A percentile compares a stretch with the other conserved stretches of the same genome.
phyloP scores from a whole-genome alignment of 345 rosid species.

The Brassica juncea region DNA sequence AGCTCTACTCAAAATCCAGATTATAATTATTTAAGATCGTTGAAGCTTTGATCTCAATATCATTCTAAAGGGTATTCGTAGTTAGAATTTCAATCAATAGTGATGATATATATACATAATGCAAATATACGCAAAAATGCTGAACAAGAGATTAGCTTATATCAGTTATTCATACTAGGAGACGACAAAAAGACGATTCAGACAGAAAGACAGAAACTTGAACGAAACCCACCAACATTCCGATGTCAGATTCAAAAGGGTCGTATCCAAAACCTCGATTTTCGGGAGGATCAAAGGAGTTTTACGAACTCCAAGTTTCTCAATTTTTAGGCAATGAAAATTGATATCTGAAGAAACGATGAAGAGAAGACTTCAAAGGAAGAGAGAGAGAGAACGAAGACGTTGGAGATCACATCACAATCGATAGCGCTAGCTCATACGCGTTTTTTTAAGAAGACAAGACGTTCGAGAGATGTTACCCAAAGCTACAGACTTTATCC shows the following conservation, averaged over 20 bases:
- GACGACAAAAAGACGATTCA: background rate
- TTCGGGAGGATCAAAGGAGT: constrained; percentile 13
- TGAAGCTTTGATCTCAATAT: constrained; percentile 6
- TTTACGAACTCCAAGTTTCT: background rate
- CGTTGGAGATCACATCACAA: constrained; percentile 41
- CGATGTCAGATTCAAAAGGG: constrained; percentile 13
- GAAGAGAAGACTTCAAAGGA: background rate
- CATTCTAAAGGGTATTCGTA: background rate
- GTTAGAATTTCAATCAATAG: constrained; percentile 1
- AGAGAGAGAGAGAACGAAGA: constrained; percentile 5
- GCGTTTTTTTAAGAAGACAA: constrained; percentile 12
- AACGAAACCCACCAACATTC: constrained; percentile 36
- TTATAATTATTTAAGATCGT: constrained; percentile 10
- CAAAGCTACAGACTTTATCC: constrained; percentile 23
- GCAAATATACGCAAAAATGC: constrained; percentile 11
- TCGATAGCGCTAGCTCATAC: background rate
- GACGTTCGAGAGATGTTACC: background rate
- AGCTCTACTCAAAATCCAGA: constrained; percentile 6
- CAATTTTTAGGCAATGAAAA: constrained; percentile 5
- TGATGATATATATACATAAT: background rate
- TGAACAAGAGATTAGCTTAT: background rate
- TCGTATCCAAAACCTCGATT: constrained; percentile 17
- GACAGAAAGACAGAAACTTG: background rate
- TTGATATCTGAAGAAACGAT: constrained; percentile 21
- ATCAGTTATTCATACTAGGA: constrained; percentile 28